phyloP scores from a whole-genome alignment of 2,329 filamentous ascomycete species.

The Exophiala alcalophila region DNA sequence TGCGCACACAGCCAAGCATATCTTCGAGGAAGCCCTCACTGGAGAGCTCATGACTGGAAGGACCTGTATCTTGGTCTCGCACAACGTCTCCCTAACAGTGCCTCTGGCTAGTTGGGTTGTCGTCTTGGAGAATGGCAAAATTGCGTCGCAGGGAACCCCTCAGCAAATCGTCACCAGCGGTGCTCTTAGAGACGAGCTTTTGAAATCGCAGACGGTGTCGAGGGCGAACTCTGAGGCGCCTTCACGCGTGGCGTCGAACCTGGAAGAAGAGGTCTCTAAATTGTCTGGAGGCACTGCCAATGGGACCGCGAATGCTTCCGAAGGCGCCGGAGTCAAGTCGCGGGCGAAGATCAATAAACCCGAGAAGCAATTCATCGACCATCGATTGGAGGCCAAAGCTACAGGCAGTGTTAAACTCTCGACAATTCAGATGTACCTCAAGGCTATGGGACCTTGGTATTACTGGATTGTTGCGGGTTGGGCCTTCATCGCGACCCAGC shows the following conservation, averaged over 20 bases:
- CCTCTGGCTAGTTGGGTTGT: slow-evolving; percentile 78
- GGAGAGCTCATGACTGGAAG: slow-evolving; percentile 84
- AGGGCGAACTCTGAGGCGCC: slow-evolving; percentile 67
- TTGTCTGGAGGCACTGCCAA: slow-evolving; percentile 49
- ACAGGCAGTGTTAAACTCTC: slow-evolving; percentile 82
- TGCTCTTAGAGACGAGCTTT: slow-evolving; percentile 79
- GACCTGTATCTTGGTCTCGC: slow-evolving; percentile 92
- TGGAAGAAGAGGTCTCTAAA: slow-evolving; percentile 61
- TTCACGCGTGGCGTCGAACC: slow-evolving; percentile 73
- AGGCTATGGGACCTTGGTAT: slow-evolving; percentile 92
- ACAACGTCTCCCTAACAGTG: slow-evolving; percentile 86
- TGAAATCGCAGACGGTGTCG: slow-evolving; percentile 71
- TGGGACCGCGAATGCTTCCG: slow-evolving; percentile 34
- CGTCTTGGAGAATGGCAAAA: slow-evolving; percentile 79
- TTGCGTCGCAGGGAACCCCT: slow-evolving; percentile 72
- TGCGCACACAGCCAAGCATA: slow-evolving; percentile 96
- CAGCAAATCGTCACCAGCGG: slow-evolving; percentile 80
- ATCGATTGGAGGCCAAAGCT: slow-evolving; percentile 71
- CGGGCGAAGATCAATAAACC: slow-evolving; percentile 42
- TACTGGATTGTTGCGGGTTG: slow-evolving; percentile 78
- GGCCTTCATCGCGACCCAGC: slow-evolving; percentile 78
- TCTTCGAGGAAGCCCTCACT: slow-evolving; percentile 88
- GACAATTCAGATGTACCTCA: slow-evolving; percentile 81
- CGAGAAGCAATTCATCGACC: slow-evolving; percentile 39
- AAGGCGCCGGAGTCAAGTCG: slow-evolving; percentile 30